A percentile compares a stretch with the other conserved stretches of the same genome.
phyloP scores from a whole-genome alignment of 257 asterid species.

The Solanum commersonii region DNA sequence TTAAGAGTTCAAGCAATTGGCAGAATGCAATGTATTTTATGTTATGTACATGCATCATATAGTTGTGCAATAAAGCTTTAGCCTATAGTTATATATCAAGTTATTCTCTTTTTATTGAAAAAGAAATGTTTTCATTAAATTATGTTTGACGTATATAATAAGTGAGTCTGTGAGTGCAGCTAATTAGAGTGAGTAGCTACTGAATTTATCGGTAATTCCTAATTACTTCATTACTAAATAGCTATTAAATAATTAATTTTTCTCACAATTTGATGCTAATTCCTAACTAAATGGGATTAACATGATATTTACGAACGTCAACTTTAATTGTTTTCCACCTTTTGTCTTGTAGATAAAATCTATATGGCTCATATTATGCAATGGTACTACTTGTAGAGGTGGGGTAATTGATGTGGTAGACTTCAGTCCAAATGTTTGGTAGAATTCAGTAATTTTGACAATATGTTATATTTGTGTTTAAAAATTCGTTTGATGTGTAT shows the following conservation, averaged over 20 bases:
- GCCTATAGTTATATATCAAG: neutral
- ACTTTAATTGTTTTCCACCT: neutral
- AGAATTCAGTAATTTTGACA: too few relatives aligned
- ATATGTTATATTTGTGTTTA: too few relatives aligned
- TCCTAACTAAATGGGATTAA: too few relatives aligned
- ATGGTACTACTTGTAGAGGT: neutral
- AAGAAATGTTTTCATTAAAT: neutral
- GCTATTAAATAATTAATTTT: too few relatives aligned
- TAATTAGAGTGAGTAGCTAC: neutral
- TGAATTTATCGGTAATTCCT: too few relatives aligned
- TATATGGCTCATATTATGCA: neutral
- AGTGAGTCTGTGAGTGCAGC: neutral
- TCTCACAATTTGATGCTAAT: neutral
- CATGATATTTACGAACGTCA: neutral
- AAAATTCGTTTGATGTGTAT: too few relatives aligned
- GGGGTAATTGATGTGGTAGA: too few relatives aligned
- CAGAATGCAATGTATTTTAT: neutral
- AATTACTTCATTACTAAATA: too few relatives aligned
- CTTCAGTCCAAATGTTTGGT: too few relatives aligned
- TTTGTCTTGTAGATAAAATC: neutral
- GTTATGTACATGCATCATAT: neutral
- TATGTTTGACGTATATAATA: neutral
- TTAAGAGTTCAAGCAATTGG: neutral
- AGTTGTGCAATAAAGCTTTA: neutral
- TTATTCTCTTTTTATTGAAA: neutral